Evolutionary conservation across 768 basidiomycete species (phyloP), one percentile per base, ranked within the genome.

Genomic region (Harrya chromipes): DNA sequence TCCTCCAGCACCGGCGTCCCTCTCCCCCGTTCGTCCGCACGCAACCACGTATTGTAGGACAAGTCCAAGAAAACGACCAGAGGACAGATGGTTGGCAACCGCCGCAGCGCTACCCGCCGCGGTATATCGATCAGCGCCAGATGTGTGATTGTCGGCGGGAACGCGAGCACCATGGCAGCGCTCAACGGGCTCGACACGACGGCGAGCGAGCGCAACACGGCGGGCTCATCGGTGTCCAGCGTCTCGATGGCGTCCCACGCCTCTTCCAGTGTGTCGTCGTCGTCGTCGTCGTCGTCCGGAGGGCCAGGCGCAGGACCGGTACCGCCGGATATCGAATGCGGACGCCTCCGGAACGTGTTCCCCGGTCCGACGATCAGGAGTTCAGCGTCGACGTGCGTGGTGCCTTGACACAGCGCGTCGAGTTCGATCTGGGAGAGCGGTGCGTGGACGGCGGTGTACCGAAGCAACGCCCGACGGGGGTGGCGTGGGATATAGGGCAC

Each of bases 91-190:
- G 65, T 69, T 1, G 85, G 80, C 33, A 90, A 66, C 52, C 82
- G 73, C 53, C 82, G 76, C 17, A 90, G 59, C 2, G 81, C 70
- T 16, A 83, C 64, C 0, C 75, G 70, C 6, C 67, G 49, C 1
- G 76, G 68, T 29, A 87, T 63, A 39, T 78, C 69, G 52, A 88
- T 56, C 23, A 88, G 74, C 17, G 78, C 80, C 37, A 89, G 70
- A 42, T 74, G 79, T 1, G 83, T 85, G 39, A 89, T 66, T 4
- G 85, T 86, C 11, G 78, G 78, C 1, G 86, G 86, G 34, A 87
- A 69, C 31, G 75, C 67, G 41, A 80, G 69, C 19, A 84, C 53
- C 1, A 72, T 70, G 2, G 74, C 68, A 2, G 70, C 63, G 4
- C 74, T 57, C 26, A 90, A 62, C 10, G 69, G 66, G 6, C 74